phyloP scores from a whole-genome alignment of 352 stramenopile genomes.

The Pythium folliculosum region DNA sequence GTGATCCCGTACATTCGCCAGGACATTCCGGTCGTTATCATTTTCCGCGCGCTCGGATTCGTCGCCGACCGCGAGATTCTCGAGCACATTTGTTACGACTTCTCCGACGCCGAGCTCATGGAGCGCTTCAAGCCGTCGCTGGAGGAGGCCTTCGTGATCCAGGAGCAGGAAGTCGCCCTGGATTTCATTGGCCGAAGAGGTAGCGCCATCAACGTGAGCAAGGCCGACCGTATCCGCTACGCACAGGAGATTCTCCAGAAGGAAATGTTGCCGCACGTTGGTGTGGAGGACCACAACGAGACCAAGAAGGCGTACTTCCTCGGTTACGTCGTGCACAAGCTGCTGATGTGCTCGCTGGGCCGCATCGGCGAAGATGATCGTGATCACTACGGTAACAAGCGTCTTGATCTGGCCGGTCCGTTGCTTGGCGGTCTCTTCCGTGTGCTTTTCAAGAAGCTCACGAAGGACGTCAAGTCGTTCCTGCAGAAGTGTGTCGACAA shows the following conservation, averaged over 20 bases:
- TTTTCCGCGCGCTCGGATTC: slow-evolving; percentile 98
- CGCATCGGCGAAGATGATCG: slow-evolving; percentile 98
- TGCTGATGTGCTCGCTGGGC: slow-evolving; percentile 98
- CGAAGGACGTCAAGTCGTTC: slow-evolving; percentile 97
- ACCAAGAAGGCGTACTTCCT: slow-evolving; percentile 98
- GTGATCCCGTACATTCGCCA: slow-evolving; percentile 98
- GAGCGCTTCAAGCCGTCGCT: slow-evolving; percentile 98
- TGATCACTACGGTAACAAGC: slow-evolving; percentile 99
- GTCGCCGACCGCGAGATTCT: slow-evolving; percentile 98
- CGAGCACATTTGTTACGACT: slow-evolving; percentile 99
- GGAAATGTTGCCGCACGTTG: slow-evolving; percentile 99
- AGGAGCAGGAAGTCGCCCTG: slow-evolving; percentile 96
- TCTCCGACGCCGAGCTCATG: slow-evolving; percentile 98
- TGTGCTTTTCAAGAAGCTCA: slow-evolving; percentile 98
- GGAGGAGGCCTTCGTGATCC: slow-evolving; percentile 98
- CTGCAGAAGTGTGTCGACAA: slow-evolving; percentile 92
- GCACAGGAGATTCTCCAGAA: slow-evolving; percentile 99
- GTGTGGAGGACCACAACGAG: slow-evolving; percentile 97
- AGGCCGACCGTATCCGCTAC: slow-evolving; percentile 98
- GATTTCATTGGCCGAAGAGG: slow-evolving; percentile 99
- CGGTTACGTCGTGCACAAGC: slow-evolving; percentile 99
- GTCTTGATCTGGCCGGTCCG: slow-evolving; percentile 98
- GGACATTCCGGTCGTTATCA: slow-evolving; percentile 99
- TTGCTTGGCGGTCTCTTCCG: slow-evolving; percentile 98
- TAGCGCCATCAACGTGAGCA: slow-evolving; percentile 94